A percentile compares a stretch with the other conserved stretches of the same genome.
phyloP scores from a whole-genome alignment of 2,329 filamentous ascomycete species.

The Exophiala alcalophila region DNA sequence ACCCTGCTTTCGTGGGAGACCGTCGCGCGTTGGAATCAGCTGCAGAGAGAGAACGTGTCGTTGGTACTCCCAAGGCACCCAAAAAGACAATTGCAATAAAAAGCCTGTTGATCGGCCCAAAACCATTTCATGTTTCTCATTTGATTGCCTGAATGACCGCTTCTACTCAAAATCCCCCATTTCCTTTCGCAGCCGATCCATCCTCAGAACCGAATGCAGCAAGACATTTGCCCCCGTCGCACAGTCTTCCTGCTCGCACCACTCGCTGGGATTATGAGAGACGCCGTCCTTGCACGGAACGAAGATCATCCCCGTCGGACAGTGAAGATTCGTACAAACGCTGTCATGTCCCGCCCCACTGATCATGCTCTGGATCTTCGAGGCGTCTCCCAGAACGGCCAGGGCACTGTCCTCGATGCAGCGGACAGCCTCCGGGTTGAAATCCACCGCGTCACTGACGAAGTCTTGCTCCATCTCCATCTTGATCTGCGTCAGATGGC shows the following conservation, averaged over 20 bases:
- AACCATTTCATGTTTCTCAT: neutral
- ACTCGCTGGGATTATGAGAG: slow-evolving; percentile 63
- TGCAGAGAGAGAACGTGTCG: too few relatives aligned
- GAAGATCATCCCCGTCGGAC: slow-evolving; percentile 66
- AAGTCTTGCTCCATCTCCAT: slow-evolving; percentile 25
- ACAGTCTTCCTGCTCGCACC: slow-evolving; percentile 59
- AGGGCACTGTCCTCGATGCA: slow-evolving; percentile 61
- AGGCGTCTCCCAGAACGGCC: slow-evolving; percentile 50
- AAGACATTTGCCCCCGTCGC: slow-evolving; percentile 28
- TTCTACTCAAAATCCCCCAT: slow-evolving; percentile 21
- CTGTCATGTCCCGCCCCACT: slow-evolving; percentile 66
- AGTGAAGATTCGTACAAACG: slow-evolving; percentile 58
- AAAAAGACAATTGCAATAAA: neutral
- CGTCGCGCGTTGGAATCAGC: too few relatives aligned
- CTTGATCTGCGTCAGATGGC: slow-evolving; percentile 12
- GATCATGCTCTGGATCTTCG: slow-evolving; percentile 53
- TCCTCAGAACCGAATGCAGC: slow-evolving; percentile 38
- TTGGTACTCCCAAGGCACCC: too few relatives aligned
- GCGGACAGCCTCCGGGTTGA: slow-evolving; percentile 64
- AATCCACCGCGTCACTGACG: slow-evolving; percentile 56
- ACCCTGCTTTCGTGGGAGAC: too few relatives aligned
- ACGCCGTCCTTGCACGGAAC: slow-evolving; percentile 62
- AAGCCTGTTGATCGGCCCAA: neutral
- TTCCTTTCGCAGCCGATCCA: slow-evolving; percentile 37
- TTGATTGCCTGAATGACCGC: too few relatives aligned